Evolutionary conservation across 2,329 filamentous ascomycete genomes (phyloP).

Genomic region (Metarhizium brunneum): DNA sequence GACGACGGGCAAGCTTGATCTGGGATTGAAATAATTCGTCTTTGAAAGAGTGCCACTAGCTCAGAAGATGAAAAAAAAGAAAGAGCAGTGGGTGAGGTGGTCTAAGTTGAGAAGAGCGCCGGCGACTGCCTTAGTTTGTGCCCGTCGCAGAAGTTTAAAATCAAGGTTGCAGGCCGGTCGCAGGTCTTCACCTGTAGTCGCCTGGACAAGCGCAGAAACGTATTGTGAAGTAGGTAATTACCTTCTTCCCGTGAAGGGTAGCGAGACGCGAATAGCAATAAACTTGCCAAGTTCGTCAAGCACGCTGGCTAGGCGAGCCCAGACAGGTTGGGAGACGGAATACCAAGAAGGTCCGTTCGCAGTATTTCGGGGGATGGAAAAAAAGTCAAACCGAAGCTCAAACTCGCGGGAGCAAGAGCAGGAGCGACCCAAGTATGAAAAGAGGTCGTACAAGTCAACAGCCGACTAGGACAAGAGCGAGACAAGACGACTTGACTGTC

Average conservation of each 20-base stretch:
- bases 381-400: background rate
- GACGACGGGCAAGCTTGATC: background rate
- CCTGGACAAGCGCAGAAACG: background rate
- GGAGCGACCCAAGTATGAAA: background rate
- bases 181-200: background rate
- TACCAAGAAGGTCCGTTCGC: background rate
- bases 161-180: background rate
- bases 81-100: background rate
- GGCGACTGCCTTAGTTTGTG: constrained; percentile 1
- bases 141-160: constrained; percentile 5
- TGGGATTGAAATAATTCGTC: background rate
- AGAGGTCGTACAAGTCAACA: background rate
- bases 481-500: background rate
- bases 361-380: background rate
- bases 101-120: background rate
- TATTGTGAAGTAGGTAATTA: background rate
- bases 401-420: background rate
- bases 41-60: background rate
- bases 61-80: background rate
- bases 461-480: background rate
- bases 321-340: background rate
- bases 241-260: background rate
- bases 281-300: background rate
- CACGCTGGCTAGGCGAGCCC: background rate
- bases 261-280: background rate